Base-by-base conservation (phyloP, 768 basidiomycete species). In the Macrolepiota dolichaula region DNA sequence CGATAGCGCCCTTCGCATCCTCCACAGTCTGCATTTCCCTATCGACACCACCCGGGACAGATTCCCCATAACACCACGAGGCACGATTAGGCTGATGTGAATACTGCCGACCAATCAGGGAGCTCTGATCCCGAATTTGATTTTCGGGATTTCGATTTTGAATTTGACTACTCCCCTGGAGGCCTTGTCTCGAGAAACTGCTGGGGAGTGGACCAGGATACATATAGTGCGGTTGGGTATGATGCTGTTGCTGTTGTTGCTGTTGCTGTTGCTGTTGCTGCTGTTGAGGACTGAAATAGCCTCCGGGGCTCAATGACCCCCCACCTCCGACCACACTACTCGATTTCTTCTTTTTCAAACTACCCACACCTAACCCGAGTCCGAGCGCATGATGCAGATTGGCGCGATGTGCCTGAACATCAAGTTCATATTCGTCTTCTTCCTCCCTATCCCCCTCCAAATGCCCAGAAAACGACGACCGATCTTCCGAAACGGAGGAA, bases 11-110 rank as follows among this genome's bases (percentile, higher is more conserved):
- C 32, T n/a, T 54, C 12, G 52, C 52, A 27, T 54, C 59, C 24
- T 38, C 59, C 22, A 36, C 52, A 37, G 42, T 60, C 52, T 10
- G 13, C 22, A 54, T 27, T 24, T 60, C 51, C 17, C 42, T 19
- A 24, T 53, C 59, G 52, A 35, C 42, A 25, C 47, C 52, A 17
- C 27, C 37, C 27, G 44, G 35, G 12, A 53, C 32, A 24, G 59
- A 24, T 17, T 54, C 59, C 15, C 59, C 59, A 24, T 52, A 47
- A 51, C 59, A 49, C 59, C 59, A 61, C 5, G 59, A 61, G 1
- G 53, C 53, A 5, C 59, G 52, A 24, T 49, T 61, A 11, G 29
- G 13, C 36, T 53, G 40, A 19, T 38, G 29, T 17, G 51, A 37
- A 15, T 44, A 19, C 2, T 42, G 40, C 29, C 29, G 29, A 7